phyloP scores from a whole-genome alignment of 1,284 basidiomycete genomes.

The Leucocoprinus gongylophorus region DNA sequence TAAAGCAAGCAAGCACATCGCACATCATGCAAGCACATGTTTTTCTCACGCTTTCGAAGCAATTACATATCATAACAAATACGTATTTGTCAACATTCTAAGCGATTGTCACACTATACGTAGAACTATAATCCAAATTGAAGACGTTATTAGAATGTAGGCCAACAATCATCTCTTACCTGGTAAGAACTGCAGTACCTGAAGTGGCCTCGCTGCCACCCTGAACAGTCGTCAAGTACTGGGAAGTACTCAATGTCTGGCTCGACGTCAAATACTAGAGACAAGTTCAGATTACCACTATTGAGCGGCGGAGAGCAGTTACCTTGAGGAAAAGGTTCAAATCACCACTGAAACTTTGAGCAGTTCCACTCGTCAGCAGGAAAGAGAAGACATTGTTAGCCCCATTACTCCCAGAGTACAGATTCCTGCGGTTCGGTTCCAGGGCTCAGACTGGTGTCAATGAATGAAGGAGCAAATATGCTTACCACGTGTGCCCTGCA shows the following conservation, averaged over 20 bases:
- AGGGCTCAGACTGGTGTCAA: not conserved
- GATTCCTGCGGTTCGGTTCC: constrained; percentile 36
- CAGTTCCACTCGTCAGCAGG: constrained; percentile 40
- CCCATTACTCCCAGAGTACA: constrained; percentile 54
- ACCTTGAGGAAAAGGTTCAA: constrained; percentile 49
- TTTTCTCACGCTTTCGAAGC: too few relatives aligned
- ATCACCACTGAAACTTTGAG: constrained; percentile 50
- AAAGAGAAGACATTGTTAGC: constrained; percentile 59
- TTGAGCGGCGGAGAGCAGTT: constrained; percentile 9
- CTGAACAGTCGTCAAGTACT: constrained; percentile 49
- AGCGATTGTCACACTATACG: constrained; percentile 3
- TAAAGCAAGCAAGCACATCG: too few relatives aligned
- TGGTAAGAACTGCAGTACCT: constrained; percentile 47
- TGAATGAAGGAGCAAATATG: not conserved
- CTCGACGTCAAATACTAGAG: constrained; percentile 45
- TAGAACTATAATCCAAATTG: not conserved
- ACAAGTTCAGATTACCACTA: not conserved
- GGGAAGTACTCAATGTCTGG: constrained; percentile 38
- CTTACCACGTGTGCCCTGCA: constrained; percentile 46
- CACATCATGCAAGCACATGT: too few relatives aligned
- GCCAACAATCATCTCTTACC: constrained; percentile 25
- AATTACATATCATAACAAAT: not conserved
- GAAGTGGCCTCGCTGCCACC: constrained; percentile 52
- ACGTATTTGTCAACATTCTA: not conserved
- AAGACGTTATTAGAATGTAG: not conserved